A percentile compares a stretch with the other conserved stretches of the same genome.
Evolutionary conservation across 352 stramenopile species (phyloP).

Genomic region (Pythium biforme): DNA sequence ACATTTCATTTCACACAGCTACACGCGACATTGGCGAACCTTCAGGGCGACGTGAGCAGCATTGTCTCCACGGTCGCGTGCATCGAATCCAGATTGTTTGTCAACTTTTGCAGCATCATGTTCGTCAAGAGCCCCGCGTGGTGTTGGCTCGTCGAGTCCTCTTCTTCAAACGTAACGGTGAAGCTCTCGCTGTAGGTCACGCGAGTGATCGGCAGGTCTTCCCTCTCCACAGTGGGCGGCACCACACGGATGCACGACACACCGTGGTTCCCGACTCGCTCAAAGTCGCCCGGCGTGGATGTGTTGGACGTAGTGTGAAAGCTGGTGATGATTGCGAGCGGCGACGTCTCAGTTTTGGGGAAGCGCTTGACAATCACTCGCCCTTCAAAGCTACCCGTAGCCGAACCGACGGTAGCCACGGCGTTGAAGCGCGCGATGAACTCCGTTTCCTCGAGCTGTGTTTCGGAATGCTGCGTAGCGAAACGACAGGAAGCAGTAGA

Average conservation of each 20-base stretch:
- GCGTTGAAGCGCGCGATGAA: not conserved
- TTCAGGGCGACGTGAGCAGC: not conserved
- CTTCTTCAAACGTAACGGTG: not conserved
- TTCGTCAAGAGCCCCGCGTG: not conserved
- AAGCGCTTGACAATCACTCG: constrained; percentile 1
- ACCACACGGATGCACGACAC: not conserved
- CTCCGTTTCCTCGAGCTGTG: not conserved
- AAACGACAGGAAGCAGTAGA: not conserved
- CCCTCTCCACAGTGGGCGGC: not conserved
- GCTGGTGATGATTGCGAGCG: not conserved
- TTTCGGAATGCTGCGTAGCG: not conserved
- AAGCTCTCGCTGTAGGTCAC: constrained; percentile 7
- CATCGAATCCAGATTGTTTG: not conserved
- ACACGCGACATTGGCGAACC: too few species aligned
- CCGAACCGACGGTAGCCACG: not conserved
- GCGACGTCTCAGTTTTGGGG: not conserved
- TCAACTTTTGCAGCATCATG: not conserved
- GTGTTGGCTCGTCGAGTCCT: not conserved
- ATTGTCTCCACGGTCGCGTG: not conserved
- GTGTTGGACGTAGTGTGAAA: not conserved
- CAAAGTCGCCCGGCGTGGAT: not conserved
- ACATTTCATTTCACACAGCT: too few species aligned
- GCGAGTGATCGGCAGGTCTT: not conserved
- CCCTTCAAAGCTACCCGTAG: not conserved
- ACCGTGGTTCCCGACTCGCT: not conserved